A percentile compares a stretch with the other conserved stretches of the same genome.
Conservation (phyloP, 2,329 filamentous ascomycete genomes). For the Zopfia rhizophila region DNA sequence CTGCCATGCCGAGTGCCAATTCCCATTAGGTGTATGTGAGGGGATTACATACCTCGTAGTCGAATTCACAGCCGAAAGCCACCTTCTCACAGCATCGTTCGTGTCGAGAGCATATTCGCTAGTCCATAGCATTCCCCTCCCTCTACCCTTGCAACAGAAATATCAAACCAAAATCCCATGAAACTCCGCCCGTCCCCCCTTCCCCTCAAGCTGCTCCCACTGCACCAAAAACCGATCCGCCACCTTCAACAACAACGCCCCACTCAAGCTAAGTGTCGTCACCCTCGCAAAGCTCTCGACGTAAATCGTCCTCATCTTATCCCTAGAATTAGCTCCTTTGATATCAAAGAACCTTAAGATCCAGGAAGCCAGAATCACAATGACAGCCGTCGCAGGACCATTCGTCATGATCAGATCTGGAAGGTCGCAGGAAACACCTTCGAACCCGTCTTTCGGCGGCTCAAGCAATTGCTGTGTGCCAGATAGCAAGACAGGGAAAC, state of each 20-base stretch:
- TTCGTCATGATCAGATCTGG: constrained; percentile 87
- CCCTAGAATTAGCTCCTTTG: constrained; percentile 48
- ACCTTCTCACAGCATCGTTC: too few species aligned
- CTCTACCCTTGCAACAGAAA: too few species aligned
- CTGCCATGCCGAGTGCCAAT: too few species aligned
- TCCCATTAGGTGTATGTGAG: too few species aligned
- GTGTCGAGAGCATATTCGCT: too few species aligned
- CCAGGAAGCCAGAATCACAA: constrained; percentile 71
- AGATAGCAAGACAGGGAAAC: constrained; percentile 65
- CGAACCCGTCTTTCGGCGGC: constrained; percentile 21
- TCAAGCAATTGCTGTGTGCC: constrained; percentile 29
- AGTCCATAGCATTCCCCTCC: too few species aligned
- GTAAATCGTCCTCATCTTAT: constrained; percentile 79
- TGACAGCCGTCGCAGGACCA: constrained; percentile 87
- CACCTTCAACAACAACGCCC: constrained; percentile 75
- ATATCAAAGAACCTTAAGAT: constrained; percentile 65
- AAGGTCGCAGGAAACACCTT: constrained; percentile 52
- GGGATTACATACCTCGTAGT: too few species aligned
- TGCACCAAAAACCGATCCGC: constrained; percentile 86
- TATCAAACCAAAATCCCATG: constrained; percentile 53
- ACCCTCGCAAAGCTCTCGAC: constrained; percentile 94
- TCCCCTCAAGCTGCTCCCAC: constrained; percentile 71
- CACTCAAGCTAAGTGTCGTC: constrained; percentile 83
- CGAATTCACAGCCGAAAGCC: too few species aligned
- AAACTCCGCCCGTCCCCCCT: constrained; percentile 54